Base-by-base conservation (phyloP, 176 grass and related monocot genomes). In the Poa annua region DNA sequence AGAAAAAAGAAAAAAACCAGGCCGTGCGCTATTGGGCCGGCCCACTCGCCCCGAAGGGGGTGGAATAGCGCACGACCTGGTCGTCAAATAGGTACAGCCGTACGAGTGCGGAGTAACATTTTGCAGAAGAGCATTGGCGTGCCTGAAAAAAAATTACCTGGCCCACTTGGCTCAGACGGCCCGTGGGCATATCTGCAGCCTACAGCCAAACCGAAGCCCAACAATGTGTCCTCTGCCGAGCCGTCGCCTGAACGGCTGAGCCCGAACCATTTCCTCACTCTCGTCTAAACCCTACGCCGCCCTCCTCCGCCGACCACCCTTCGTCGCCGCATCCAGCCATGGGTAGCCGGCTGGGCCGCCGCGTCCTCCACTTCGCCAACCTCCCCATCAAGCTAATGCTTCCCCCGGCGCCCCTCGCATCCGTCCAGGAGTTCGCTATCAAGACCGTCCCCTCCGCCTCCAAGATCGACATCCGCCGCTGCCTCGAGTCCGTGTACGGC, bases 401-500 rank as follows among this genome's bases (percentile, higher is more conserved):
- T 3, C 95, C 95, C 1, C 88, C 95, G 11, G 90, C 92, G 4
- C 95, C 95, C 38, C 94, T 98, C 68, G 24, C 83, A 72, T 98
- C 71, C 80, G 94, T 98, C 29, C 92, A 90, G 76, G 95, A 98
- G 86, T 90, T 98, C 87, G 90, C 95, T 26, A 84, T 98, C 53
- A 88, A 71, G 80, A 98, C 95, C 80, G 77, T 95, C 64, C 95
- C 95, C 36, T 98, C 95, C 71, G 95, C 95, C 62, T 95, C 95
- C 86, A 98, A 98, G 90, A 85, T 98, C 82, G 92, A 98, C 84
- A 95, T 98, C 76, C 87, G 92, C 82, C 95, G 95, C 65, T 86
- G 90, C 75, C 90, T 98, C 66, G 95, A 98, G 84, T 95, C 92
- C 69, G 69, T 95, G 45, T 98, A 98, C 79, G 95, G 95, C 59